Evolutionary conservation across 192 early-diverging fungal genomes (phyloP).

Genomic region (Haplosporangium gracile): DNA sequence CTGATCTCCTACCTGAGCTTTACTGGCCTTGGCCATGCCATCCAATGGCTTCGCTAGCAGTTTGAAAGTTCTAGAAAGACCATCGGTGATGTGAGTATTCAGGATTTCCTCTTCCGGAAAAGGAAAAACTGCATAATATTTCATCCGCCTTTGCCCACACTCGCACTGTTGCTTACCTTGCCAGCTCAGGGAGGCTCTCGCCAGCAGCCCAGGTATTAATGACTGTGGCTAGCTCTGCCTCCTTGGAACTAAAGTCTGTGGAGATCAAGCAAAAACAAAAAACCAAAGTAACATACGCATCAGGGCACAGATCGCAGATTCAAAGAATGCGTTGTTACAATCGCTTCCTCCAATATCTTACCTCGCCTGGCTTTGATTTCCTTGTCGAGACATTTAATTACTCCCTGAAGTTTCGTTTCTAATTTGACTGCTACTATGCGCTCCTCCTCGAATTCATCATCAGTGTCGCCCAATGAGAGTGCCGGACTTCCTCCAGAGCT

Average conservation of each 20-base stretch:
- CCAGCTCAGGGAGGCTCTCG: conserved; percentile 37
- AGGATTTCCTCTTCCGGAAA: not conserved
- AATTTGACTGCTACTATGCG: conserved; percentile 9
- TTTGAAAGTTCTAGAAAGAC: conserved; percentile 28
- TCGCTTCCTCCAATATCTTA: not conserved
- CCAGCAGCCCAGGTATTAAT: conserved; percentile 28
- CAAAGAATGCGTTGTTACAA: not conserved
- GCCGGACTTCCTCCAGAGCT: conserved; percentile 17
- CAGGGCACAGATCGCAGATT: not conserved
- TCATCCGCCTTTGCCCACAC: not conserved
- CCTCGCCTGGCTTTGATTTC: conserved; percentile 53
- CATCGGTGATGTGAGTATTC: not conserved
- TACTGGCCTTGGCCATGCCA: conserved; percentile 52
- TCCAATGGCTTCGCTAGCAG: conserved; percentile 45
- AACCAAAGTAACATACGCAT: too few species aligned
- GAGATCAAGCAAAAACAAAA: not conserved
- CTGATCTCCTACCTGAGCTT: conserved; percentile 35
- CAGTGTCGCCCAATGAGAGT: conserved; percentile 35
- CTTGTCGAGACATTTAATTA: conserved; percentile 43
- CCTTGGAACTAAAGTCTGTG: conserved; percentile 46
- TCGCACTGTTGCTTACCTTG: conserved; percentile 17
- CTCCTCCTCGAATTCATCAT: conserved; percentile 55
- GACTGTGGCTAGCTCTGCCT: conserved; percentile 44
- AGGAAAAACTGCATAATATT: not conserved
- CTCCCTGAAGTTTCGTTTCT: conserved; percentile 39